Evolutionary conservation across 306 rosid species (phyloP).

Genomic region (Comarum palustre): DNA sequence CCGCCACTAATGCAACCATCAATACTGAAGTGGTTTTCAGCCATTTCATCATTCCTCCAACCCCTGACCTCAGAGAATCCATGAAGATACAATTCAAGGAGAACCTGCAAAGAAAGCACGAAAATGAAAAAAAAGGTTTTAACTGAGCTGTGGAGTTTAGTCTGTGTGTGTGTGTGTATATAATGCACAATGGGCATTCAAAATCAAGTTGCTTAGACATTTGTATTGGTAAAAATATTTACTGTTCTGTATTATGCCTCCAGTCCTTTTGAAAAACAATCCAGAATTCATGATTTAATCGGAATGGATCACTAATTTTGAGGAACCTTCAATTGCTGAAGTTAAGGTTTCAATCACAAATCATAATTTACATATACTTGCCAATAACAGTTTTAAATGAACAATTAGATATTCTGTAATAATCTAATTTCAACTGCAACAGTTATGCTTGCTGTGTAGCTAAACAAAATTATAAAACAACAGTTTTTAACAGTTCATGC

Average conservation of each 20-base stretch:
- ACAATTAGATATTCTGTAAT: neutral
- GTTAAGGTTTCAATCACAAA: neutral
- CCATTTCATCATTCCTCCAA: slow-evolving; percentile 38
- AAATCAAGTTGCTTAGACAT: neutral
- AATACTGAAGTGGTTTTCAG: slow-evolving; percentile 33
- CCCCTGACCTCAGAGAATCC: slow-evolving; percentile 45
- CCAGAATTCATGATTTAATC: neutral
- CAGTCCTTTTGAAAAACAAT: neutral
- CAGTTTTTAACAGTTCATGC: neutral
- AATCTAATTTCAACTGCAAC: neutral
- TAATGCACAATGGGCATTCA: slow-evolving; percentile 16
- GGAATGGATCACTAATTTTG: neutral
- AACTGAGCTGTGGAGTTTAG: slow-evolving; percentile 15
- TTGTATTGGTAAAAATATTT: neutral
- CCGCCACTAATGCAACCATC: slow-evolving; percentile 37
- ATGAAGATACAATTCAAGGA: slow-evolving; percentile 67
- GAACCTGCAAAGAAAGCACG: slow-evolving; percentile 51
- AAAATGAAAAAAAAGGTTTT: slow-evolving; percentile 13
- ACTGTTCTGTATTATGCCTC: neutral
- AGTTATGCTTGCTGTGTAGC: neutral
- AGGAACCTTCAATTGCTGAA: neutral
- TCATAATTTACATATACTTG: neutral
- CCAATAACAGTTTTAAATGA: neutral
- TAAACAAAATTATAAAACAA: neutral
- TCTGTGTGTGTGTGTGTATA: no score